These are phyloP conservation scores for Phytophthora pini DNA, from an alignment of 352 stramenopile species.

Conservation along the genomic window DNA sequence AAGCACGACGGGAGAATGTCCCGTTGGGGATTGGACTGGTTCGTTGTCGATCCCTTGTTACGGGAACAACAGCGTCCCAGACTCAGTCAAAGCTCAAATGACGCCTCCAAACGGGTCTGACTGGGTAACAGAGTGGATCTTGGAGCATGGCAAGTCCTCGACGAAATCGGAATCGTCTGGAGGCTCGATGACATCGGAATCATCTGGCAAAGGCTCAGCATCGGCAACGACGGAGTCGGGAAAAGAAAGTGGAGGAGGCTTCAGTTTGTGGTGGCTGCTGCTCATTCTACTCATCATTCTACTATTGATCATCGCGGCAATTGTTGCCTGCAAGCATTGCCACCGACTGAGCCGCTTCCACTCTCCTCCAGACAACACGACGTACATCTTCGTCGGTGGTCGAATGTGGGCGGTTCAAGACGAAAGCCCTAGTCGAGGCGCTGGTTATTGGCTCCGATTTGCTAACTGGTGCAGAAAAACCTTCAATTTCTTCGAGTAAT, in stretches of 20 bases:
- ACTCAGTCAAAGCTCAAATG: conserved; percentile 7
- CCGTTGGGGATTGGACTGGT: conserved; percentile 6
- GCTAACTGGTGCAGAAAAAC: conserved; percentile 38
- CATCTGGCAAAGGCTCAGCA: conserved; percentile 17
- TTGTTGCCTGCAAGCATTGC: conserved; percentile 31
- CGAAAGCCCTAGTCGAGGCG: conserved; percentile 17
- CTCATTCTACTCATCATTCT: conserved; percentile 29
- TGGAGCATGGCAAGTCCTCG: conserved; percentile 6
- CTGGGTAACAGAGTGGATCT: conserved; percentile 39
- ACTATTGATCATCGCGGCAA: conserved; percentile 26
- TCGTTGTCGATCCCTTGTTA: conserved; percentile 50
- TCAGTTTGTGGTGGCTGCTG: conserved; percentile 31
- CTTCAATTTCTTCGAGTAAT: conserved; percentile 33
- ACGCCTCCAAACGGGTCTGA: conserved; percentile 18
- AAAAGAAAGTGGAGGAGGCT: background rate
- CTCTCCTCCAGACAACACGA: conserved; percentile 25
- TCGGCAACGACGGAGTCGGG: conserved; percentile 23
- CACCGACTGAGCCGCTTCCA: conserved; percentile 31
- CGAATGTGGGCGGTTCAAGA: conserved; percentile 37
- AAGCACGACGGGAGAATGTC: conserved; percentile 15
- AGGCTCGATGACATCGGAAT: conserved; percentile 12
- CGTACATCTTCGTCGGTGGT: conserved; percentile 35
- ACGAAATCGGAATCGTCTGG: conserved; percentile 14
- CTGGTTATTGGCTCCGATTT: conserved; percentile 33
- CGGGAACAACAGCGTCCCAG: conserved; percentile 16